These are phyloP conservation scores for Globisporangium heterothallicum DNA, from an alignment of 352 stramenopile genomes.

Conservation along the genomic window DNA sequence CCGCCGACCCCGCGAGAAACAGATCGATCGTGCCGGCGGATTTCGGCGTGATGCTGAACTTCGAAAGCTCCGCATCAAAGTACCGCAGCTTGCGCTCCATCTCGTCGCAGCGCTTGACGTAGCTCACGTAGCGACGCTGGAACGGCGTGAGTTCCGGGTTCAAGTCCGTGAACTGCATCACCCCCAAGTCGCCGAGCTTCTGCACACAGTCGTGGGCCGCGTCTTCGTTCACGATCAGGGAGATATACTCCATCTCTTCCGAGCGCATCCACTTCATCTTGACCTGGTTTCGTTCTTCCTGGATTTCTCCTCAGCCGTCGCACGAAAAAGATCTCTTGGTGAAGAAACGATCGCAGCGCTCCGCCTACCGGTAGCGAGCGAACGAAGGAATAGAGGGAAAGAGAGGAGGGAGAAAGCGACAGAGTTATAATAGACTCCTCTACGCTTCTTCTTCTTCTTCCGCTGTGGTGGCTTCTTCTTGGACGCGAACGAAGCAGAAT, in stretches of 20 bases:
- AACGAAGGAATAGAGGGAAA: neutral
- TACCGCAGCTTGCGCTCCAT: slow-evolving; percentile 98
- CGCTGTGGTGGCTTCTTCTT: neutral
- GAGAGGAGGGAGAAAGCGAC: neutral
- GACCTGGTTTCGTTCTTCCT: neutral
- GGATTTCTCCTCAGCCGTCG: neutral
- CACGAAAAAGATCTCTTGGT: neutral
- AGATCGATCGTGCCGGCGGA: slow-evolving; percentile 64
- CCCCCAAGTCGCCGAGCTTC: slow-evolving; percentile 94
- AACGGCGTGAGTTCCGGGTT: slow-evolving; percentile 98
- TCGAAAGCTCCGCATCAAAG: slow-evolving; percentile 92
- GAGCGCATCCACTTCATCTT: slow-evolving; percentile 96
- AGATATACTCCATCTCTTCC: slow-evolving; percentile 99
- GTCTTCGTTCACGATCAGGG: slow-evolving; percentile 98
- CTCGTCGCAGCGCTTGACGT: slow-evolving; percentile 98
- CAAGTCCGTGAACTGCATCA: slow-evolving; percentile 99
- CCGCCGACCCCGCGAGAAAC: slow-evolving; percentile 68
- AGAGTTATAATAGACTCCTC: slow-evolving; percentile 3
- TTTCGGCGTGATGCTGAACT: slow-evolving; percentile 89
- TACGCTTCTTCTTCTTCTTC: neutral
- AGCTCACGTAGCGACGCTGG: slow-evolving; percentile 97
- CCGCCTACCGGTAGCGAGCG: neutral
- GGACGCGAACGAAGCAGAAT: slow-evolving; percentile 7
- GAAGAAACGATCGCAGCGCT: neutral
- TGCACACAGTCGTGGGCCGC: slow-evolving; percentile 95